phyloP scores from a whole-genome alignment of 352 stramenopile species.

The Stephanocyclus meneghinianus region DNA sequence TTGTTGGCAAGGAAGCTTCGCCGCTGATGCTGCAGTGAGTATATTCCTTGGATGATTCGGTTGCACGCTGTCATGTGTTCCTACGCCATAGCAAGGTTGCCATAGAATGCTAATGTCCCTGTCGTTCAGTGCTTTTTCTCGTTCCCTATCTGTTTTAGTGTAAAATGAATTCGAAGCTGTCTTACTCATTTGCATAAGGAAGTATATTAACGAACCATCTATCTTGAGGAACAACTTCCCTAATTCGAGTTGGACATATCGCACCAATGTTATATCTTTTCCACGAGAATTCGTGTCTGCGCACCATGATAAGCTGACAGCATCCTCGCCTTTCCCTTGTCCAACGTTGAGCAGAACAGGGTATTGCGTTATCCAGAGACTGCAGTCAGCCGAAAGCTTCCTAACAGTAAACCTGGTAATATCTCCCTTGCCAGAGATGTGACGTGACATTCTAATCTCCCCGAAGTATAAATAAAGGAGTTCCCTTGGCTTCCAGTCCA shows the following conservation, averaged over 20 bases:
- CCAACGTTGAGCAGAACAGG: constrained; percentile 62
- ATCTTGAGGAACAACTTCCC: constrained; percentile 54
- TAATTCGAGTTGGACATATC: constrained; percentile 42
- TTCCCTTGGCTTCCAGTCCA: constrained; percentile 65
- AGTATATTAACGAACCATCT: constrained; percentile 44
- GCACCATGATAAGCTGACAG: constrained; percentile 41
- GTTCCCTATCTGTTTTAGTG: background rate
- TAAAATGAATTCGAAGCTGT: background rate
- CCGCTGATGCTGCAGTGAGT: background rate
- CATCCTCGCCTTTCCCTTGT: constrained; percentile 32
- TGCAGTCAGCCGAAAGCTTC: constrained; percentile 56
- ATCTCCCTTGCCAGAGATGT: constrained; percentile 31
- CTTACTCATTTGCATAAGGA: constrained; percentile 40
- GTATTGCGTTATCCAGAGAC: constrained; percentile 68
- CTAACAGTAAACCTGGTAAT: constrained; percentile 38
- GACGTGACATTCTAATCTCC: constrained; percentile 42
- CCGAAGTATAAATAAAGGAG: constrained; percentile 53
- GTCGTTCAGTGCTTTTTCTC: background rate
- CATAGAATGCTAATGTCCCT: background rate
- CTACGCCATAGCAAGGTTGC: background rate
- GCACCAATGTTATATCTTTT: constrained; percentile 48
- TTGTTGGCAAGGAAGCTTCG: background rate
- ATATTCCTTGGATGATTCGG: background rate
- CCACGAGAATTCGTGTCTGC: constrained; percentile 25
- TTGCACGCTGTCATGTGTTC: background rate